A percentile compares a stretch with the other conserved stretches of the same genome.
phyloP scores from a whole-genome alignment of 148 eudicot genomes.

The Euryodendron excelsum region DNA sequence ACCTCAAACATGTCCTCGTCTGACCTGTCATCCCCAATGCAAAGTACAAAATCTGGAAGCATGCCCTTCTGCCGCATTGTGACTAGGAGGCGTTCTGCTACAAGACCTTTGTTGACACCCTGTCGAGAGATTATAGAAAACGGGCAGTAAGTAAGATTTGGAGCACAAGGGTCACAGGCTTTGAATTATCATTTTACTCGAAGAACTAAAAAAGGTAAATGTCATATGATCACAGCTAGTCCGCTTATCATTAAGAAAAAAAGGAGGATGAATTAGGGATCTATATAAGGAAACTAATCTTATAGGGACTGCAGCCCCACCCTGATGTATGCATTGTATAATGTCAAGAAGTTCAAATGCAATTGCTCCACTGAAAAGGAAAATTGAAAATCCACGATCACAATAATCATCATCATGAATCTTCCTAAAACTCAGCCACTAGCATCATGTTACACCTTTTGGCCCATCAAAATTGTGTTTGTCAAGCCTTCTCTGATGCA shows the following conservation, averaged over 20 bases:
- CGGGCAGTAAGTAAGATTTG: not conserved
- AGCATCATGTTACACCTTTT: not conserved
- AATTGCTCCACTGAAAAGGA: no score
- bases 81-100: conserved; percentile 54
- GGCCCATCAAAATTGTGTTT: not conserved
- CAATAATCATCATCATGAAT: no score
- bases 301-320: no score
- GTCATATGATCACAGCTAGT: no score
- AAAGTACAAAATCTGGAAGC: conserved; percentile 75
- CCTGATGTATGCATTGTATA: no score
- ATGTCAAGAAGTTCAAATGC: no score
- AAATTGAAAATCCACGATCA: no score
- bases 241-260: no score
- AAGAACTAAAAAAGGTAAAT: no score
- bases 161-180: not conserved
- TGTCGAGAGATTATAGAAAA: conserved; percentile 15
- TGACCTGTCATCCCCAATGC: conserved; percentile 77
- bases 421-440: no score
- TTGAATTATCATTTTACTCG: not conserved
- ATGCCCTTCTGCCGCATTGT: conserved; percentile 56
- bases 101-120: conserved; percentile 73
- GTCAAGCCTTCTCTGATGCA: not conserved
- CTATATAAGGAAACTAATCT: no score
- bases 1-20: conserved; percentile 92
- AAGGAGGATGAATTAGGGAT: no score